Evolutionary conservation across 2,329 filamentous ascomycete genomes (phyloP), one percentile per base, ranked within the genome.

Genomic region (Stachybotrys elegans): DNA sequence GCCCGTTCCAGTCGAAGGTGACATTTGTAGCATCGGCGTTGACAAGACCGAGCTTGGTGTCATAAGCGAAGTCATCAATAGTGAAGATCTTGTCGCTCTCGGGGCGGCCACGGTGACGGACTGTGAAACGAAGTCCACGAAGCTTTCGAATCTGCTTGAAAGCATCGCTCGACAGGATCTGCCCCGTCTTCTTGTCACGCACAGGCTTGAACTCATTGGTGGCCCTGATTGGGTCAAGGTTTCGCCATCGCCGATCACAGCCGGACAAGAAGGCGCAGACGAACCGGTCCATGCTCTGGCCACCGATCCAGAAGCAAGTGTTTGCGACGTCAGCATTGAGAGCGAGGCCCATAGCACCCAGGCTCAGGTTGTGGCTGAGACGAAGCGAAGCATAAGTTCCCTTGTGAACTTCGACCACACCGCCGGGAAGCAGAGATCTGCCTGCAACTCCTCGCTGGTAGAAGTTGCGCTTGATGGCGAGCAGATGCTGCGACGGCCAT

Each of bases 311-410:
- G 68, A 98, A 98, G 12, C 86, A 87, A 1, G 88, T 87, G 59
- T 97, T 95, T 45, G 91, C 85, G 22, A 95, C 86, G 57, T 98
- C 92, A 11, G 95, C 81, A 54, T 96, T 97, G 59, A 98, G 70
- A 0, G 86, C 81, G 6, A 97, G 73, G 8, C 79, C 80, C 21
- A 79, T 76, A 23, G 78, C 74, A 2, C 70, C 66, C 57, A 76
- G 58, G n/a, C 48, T 27, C 14, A 61, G 23, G 47, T 60, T 61
- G 62, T 88, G 75, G 38, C 84, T 85, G 19, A 92, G 76, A 34
- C 90, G 81, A 42, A 96, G 83, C 0, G 91, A 90, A 9, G 89
- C 82, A 56, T 95, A 97, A 5, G 90, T 84, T 22, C 93, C 93
- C 61, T 95, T 95, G 69, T 88, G 83, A 1, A 89, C 88, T 57